Conservation (phyloP, 2,329 filamentous ascomycete genomes). For the Talaromyces funiculosus region DNA sequence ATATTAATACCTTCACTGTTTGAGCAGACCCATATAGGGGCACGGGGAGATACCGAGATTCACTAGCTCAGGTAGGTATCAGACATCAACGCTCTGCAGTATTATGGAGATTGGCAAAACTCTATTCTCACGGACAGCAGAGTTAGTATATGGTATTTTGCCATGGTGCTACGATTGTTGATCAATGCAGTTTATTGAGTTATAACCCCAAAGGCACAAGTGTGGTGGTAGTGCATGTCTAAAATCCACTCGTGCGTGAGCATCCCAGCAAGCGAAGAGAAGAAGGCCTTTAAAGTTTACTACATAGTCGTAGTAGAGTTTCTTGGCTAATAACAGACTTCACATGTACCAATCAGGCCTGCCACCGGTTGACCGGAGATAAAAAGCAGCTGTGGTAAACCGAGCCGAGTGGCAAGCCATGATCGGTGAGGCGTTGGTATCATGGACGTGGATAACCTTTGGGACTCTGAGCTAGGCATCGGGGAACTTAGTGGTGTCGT, state of each 20-base stretch:
- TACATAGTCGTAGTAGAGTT: too few species aligned
- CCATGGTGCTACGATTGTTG: neutral
- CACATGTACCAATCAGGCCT: neutral
- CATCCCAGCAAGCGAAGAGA: neutral
- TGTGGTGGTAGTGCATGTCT: neutral
- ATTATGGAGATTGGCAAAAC: neutral
- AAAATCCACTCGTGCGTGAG: neutral
- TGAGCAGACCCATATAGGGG: neutral
- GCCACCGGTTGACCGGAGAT: neutral
- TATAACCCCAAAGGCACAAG: too few species aligned
- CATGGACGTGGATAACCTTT: too few species aligned
- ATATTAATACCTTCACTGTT: neutral
- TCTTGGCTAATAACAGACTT: too few species aligned
- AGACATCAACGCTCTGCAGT: too few species aligned
- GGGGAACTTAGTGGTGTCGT: too few species aligned
- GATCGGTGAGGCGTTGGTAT: neutral
- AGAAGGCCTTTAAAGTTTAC: neutral
- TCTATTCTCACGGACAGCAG: neutral
- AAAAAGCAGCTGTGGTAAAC: neutral
- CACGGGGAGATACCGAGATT: neutral
- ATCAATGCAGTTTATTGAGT: neutral
- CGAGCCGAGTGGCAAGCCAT: neutral
- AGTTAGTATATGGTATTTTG: too few species aligned
- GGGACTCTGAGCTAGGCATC: too few species aligned
- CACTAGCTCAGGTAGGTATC: neutral